A percentile compares a stretch with the other conserved stretches of the same genome.
Conservation (phyloP, 2,329 filamentous ascomycete species). For the Xylaria sp. region DNA sequence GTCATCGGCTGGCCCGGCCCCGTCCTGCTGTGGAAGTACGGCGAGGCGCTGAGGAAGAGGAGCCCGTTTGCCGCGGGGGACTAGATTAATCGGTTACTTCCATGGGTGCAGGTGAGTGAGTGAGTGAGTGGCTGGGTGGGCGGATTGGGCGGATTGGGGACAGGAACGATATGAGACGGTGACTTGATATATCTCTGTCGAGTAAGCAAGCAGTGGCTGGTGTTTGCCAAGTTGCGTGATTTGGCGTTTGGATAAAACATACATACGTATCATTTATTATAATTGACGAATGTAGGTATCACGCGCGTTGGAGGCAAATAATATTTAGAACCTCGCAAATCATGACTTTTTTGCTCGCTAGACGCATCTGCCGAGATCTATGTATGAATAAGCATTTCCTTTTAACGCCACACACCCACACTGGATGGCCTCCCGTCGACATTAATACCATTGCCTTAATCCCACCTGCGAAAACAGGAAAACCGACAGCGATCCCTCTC, state of each 20-base stretch:
- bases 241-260: too few relatives aligned
- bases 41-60: slow-evolving; percentile 40
- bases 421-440: slow-evolving; percentile 6
- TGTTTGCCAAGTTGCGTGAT: background rate
- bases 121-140: too few relatives aligned
- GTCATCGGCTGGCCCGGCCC: slow-evolving; percentile 54
- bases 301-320: background rate
- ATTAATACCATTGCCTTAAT: slow-evolving; percentile 6
- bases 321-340: background rate
- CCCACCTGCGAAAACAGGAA: slow-evolving; percentile 6
- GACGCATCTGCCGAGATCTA: slow-evolving; percentile 6
- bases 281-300: background rate
- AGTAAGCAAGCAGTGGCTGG: too few relatives aligned
- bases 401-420: slow-evolving; percentile 2
- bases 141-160: too few relatives aligned
- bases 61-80: slow-evolving; percentile 39
- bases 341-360: slow-evolving; percentile 2
- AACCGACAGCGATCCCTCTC: background rate
- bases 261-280: background rate
- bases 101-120: background rate
- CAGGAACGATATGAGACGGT: too few relatives aligned
- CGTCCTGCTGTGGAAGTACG: slow-evolving; percentile 46
- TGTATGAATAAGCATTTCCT: slow-evolving; percentile 7
- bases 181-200: background rate
- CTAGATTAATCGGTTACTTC: background rate